A percentile compares a stretch with the other conserved stretches of the same genome.
These are phyloP conservation scores for Coprinopsis sp. DNA, from an alignment of 768 basidiomycete species.

Conservation along the genomic window DNA sequence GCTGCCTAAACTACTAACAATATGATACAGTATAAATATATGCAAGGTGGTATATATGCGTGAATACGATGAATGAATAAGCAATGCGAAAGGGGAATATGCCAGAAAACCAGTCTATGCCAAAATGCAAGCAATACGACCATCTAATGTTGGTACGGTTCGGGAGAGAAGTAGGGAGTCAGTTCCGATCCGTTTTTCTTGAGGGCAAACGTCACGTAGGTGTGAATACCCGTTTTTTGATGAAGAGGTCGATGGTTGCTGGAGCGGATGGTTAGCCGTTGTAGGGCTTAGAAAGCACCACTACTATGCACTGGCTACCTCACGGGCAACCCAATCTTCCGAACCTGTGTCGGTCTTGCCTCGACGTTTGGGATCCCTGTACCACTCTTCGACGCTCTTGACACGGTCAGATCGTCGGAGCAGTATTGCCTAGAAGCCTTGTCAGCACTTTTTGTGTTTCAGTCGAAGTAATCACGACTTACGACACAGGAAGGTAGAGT, in stretches of 20 bases:
- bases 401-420: slow-evolving; percentile 20
- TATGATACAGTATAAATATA: too few relatives aligned
- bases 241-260: slow-evolving; percentile 24
- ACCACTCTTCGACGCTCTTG: slow-evolving; percentile 26
- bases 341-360: background rate
- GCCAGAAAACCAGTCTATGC: too few relatives aligned
- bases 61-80: too few relatives aligned
- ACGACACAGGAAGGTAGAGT: slow-evolving; percentile 29
- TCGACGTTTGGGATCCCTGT: slow-evolving; percentile 14
- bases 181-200: slow-evolving; percentile 29
- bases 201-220: slow-evolving; percentile 27
- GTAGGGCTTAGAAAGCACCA: background rate
- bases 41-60: too few relatives aligned
- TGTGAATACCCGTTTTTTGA: slow-evolving; percentile 23
- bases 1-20: too few relatives aligned
- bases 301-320: slow-evolving; percentile 23
- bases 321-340: slow-evolving; percentile 25
- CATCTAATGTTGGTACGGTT: slow-evolving; percentile 17
- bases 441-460: background rate
- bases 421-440: slow-evolving; percentile 23
- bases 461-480: slow-evolving; percentile 9
- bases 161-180: slow-evolving; percentile 30
- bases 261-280: too few relatives aligned
- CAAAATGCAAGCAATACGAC: too few relatives aligned
- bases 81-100: too few relatives aligned